Conservation (phyloP, 306 rosid species). For the Prunus mira region DNA sequence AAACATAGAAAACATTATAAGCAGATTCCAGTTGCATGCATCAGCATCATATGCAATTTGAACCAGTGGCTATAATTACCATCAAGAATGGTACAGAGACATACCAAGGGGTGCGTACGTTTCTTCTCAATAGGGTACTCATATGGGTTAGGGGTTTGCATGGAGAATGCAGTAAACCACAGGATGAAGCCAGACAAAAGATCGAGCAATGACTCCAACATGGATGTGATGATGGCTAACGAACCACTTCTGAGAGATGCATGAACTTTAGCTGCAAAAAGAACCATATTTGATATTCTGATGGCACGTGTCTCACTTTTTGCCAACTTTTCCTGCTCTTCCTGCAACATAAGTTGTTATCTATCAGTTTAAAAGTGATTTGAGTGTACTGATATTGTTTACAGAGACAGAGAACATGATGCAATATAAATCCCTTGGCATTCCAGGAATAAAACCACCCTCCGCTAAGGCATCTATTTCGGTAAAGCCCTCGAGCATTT, state of each 20-base stretch:
- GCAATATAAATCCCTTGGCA: conserved; percentile 40
- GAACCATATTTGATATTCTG: conserved; percentile 84
- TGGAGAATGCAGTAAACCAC: conserved; percentile 99
- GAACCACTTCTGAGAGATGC: conserved; percentile 93
- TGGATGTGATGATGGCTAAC: conserved; percentile 94
- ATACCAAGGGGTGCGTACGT: conserved; percentile 94
- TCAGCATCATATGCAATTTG: too few relatives aligned
- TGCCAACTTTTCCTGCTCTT: conserved; percentile 79
- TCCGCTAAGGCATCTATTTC: conserved; percentile 87
- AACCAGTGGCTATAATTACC: not conserved
- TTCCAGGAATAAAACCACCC: conserved; percentile 80
- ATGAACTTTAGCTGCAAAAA: conserved; percentile 83
- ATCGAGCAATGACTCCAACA: conserved; percentile 93
- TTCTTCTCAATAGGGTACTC: conserved; percentile 95
- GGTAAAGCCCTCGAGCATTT: conserved; percentile 89
- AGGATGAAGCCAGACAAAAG: conserved; percentile 94
- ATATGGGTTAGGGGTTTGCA: conserved; percentile 97
- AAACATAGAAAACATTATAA: not conserved
- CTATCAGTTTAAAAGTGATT: conserved; percentile 22
- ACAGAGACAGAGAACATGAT: not conserved
- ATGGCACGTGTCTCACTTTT: conserved; percentile 89
- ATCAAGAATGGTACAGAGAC: conserved; percentile 24
- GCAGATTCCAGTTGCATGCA: not conserved
- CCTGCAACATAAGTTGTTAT: conserved; percentile 46
- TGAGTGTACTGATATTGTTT: not conserved